Percentiles rank a stretch among this genome's conserved stretches.
Evolutionary conservation across 108 stramenopile genomes (phyloP).

Genomic region (Schizochytrium sp.): DNA sequence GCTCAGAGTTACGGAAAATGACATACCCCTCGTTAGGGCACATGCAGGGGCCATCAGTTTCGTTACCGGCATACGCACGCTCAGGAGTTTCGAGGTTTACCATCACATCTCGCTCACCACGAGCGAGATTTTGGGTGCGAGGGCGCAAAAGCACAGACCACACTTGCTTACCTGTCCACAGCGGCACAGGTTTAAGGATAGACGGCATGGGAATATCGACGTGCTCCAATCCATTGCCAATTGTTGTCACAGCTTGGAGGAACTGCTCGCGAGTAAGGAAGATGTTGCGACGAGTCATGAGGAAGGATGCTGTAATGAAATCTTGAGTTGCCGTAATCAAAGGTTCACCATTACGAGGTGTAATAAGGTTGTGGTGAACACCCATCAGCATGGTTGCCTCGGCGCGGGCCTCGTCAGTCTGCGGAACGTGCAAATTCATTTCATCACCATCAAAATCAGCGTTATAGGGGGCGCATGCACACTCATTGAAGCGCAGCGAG

Average conservation of each 20-base stretch:
- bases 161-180: slow-evolving; percentile 99
- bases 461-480: slow-evolving; percentile 98
- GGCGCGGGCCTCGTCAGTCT: slow-evolving; percentile 98
- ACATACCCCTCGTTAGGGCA: slow-evolving; percentile 96
- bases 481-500: slow-evolving; percentile 98
- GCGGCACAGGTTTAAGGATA: slow-evolving; percentile 87
- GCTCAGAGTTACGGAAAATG: slow-evolving; percentile 88
- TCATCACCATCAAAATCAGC: slow-evolving; percentile 99
- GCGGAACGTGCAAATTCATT: slow-evolving; percentile 99
- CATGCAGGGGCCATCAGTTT: slow-evolving; percentile 69
- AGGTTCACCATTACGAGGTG: slow-evolving; percentile 97
- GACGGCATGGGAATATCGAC: slow-evolving; percentile 91
- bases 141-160: slow-evolving; percentile 88
- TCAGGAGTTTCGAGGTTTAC: slow-evolving; percentile 92
- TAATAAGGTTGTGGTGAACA: slow-evolving; percentile 92
- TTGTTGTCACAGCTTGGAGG: slow-evolving; percentile 86
- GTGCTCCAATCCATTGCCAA: slow-evolving; percentile 90
- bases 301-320: slow-evolving; percentile 92
- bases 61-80: slow-evolving; percentile 83
- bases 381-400: slow-evolving; percentile 94
- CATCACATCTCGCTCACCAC: slow-evolving; percentile 55
- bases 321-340: slow-evolving; percentile 95
- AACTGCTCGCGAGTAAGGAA: slow-evolving; percentile 91
- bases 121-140: slow-evolving; percentile 69
- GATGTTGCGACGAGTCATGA: slow-evolving; percentile 92